phyloP scores from a whole-genome alignment of 148 eudicot species.

The Persicaria maculosa region DNA sequence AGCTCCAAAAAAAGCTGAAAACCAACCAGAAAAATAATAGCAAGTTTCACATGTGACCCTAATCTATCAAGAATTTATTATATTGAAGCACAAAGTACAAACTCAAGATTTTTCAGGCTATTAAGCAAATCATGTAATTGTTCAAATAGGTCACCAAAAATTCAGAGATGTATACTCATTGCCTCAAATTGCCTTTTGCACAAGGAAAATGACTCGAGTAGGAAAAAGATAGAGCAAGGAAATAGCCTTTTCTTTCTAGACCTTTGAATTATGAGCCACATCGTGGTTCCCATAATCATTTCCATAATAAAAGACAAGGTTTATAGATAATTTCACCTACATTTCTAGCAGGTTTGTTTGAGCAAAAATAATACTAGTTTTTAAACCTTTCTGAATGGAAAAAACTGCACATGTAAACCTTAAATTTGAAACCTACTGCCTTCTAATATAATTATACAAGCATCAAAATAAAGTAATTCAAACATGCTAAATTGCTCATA shows the following conservation, averaged over 20 bases:
- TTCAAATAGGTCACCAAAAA: not conserved
- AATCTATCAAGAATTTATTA: not conserved
- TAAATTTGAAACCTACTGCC: no score
- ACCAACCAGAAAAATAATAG: not conserved
- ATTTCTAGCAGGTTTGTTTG: not conserved
- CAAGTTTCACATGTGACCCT: not conserved
- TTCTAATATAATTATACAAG: no score
- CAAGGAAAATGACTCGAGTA: not conserved
- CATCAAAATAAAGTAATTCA: no score
- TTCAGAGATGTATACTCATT: not conserved
- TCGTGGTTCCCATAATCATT: no score
- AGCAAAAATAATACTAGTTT: not conserved
- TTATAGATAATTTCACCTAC: not conserved
- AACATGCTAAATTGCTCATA: no score
- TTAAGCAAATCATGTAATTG: not conserved
- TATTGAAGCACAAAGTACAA: not conserved
- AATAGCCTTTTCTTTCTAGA: not conserved
- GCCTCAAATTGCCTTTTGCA: not conserved
- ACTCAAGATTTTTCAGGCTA: not conserved
- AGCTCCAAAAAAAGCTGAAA: not conserved
- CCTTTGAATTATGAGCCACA: not conserved
- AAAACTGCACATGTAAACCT: no score
- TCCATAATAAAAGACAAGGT: not conserved
- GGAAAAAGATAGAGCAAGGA: not conserved
- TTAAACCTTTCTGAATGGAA: not conserved